Base-by-base conservation (phyloP, 192 early-diverging fungal genomes). In the Coemansia sp. region DNA sequence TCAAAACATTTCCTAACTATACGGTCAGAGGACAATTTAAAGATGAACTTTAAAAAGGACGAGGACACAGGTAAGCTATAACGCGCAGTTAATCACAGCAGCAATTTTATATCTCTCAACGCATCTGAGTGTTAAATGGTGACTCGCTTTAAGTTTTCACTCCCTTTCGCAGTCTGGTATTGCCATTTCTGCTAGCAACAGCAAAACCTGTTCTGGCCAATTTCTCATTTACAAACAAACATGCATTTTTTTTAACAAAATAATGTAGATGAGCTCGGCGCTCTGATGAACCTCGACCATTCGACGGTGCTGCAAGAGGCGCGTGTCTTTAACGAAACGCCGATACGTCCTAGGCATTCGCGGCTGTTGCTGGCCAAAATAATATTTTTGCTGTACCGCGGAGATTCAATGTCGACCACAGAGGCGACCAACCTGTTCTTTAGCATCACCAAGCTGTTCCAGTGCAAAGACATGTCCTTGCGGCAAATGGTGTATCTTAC, bases 361-460 rank as follows among this genome's bases (percentile, higher is more conserved):
- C 87, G 95, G 34, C 74, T 93, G 34, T 84, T 96, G 33, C 76
- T 99, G 50, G 96, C 96, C 42, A 96, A 96, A 77, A 94, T 99
- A 33, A 85, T 94, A 42, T 97, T 95, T 68, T 84, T 99, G 66
- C 85, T 98, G 32, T 94, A 93, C 67, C 87, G 94, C 64, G 90
- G 91, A 5, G 93, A 98, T 76, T 81, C 85, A 14, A 94, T 98
- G 75, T 86, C 86, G 61, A 92, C 93, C n/a, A 87, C 85, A n/a
- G 97, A 98, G 82, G 97, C 97, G 1, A 99, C 97, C 6, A 91
- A 99, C 69, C 86, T 95, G 20, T 99, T 99, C 77, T 99, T 99
- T 72, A 93, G 91, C 70, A 94, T 97, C 63, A 97, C 95, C 22
- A 96, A 96, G 85, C 88, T 99, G 65, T 99, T 99, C 82, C 96